phyloP scores from a whole-genome alignment of 108 stramenopile species.

The Skeletonema potamos region DNA sequence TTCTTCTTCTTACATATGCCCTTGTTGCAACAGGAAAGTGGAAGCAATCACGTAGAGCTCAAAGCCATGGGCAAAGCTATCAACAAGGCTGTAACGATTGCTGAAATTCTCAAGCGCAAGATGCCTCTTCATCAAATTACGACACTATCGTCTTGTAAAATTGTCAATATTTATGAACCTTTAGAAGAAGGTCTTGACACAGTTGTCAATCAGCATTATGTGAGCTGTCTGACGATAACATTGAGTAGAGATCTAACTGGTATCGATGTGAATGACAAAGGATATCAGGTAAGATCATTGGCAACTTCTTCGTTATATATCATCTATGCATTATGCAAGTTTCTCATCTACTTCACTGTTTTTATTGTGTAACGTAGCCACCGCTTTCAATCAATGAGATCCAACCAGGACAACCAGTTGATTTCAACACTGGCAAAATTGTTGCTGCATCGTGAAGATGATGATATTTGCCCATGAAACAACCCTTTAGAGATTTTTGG shows the following conservation, averaged over 20 bases:
- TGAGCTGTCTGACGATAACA: constrained; percentile 77
- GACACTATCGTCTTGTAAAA: constrained; percentile 65
- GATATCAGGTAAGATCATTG: constrained; percentile 62
- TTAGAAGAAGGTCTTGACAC: constrained; percentile 85
- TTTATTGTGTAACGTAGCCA: constrained; percentile 20
- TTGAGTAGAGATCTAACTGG: constrained; percentile 52
- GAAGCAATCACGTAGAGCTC: constrained; percentile 64
- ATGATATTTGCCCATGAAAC: neutral
- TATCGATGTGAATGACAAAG: constrained; percentile 68
- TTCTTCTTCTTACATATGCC: neutral
- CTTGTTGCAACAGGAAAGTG: constrained; percentile 41
- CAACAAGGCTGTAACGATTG: constrained; percentile 89
- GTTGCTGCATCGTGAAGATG: constrained; percentile 24
- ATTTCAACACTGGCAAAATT: constrained; percentile 26
- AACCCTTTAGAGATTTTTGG: neutral
- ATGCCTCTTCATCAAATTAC: constrained; percentile 84
- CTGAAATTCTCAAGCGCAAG: constrained; percentile 85
- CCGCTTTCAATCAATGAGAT: constrained; percentile 44
- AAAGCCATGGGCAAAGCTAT: constrained; percentile 90
- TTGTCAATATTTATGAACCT: constrained; percentile 86
- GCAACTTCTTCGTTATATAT: neutral
- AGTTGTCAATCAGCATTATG: constrained; percentile 74
- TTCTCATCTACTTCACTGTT: neutral
- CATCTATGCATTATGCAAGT: neutral
- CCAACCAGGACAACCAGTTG: constrained; percentile 49